Evolutionary conservation across 1,284 basidiomycete species (phyloP).

Genomic region (Ceratobasidium papillatum): DNA sequence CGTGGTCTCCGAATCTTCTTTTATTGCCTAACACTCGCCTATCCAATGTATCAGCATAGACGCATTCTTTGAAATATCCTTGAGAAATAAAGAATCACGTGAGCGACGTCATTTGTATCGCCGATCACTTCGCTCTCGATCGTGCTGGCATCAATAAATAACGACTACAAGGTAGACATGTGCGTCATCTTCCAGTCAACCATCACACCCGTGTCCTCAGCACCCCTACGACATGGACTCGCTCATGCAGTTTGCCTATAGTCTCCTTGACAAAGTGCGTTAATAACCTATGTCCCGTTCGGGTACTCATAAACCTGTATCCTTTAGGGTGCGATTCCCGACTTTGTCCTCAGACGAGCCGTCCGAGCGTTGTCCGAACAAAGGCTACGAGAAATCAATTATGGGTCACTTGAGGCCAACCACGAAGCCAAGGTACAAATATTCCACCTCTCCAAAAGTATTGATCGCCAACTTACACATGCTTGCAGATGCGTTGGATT

Average conservation of each 20-base stretch:
- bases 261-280: slow-evolving; percentile 4
- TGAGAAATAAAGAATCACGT: background rate
- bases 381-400: slow-evolving; percentile 69
- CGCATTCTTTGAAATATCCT: background rate
- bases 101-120: slow-evolving; percentile 4
- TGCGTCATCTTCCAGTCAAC: background rate
- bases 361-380: slow-evolving; percentile 69
- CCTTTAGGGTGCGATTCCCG: slow-evolving; percentile 65
- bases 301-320: background rate
- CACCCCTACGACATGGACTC: background rate
- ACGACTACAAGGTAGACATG: background rate
- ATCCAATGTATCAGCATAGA: no score
- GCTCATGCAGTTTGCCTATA: slow-evolving; percentile 20
- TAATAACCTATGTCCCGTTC: background rate
- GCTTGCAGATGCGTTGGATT: slow-evolving; percentile 56
- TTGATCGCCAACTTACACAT: slow-evolving; percentile 50
- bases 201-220: background rate
- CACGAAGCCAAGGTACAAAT: slow-evolving; percentile 69
- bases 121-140: slow-evolving; percentile 19
- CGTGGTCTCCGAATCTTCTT: no score
- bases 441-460: background rate
- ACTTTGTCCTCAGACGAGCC: slow-evolving; percentile 66
- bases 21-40: no score
- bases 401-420: slow-evolving; percentile 68
- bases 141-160: background rate